phyloP scores from a whole-genome alignment of 2,329 filamentous ascomycete species.

The Alternaria consortialis region DNA sequence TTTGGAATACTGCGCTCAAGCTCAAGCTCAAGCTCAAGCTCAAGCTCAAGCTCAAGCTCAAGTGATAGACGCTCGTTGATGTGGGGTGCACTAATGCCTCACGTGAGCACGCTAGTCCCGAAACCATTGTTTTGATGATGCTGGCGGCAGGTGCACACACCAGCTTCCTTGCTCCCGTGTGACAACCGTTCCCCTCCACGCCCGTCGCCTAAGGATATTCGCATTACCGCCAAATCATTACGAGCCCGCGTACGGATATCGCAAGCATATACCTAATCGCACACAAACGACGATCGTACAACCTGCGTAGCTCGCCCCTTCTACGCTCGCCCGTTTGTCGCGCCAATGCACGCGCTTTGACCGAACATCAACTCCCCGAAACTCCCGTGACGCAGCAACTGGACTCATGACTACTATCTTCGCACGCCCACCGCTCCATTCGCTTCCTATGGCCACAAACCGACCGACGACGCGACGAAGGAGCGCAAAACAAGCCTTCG shows the following conservation, averaged over 20 bases:
- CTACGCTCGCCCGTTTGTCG: conserved; percentile 24
- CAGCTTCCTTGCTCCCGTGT: conserved; percentile 39
- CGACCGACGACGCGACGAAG: conserved; percentile 55
- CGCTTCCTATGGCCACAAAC: conserved; percentile 59
- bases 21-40: not conserved
- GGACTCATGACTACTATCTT: conserved; percentile 49
- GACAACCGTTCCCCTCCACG: conserved; percentile 34
- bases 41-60: not conserved
- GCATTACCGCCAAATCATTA: conserved; percentile 47
- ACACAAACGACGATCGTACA: conserved; percentile 12
- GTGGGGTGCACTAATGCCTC: conserved; percentile 7
- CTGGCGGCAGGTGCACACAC: conserved; percentile 29
- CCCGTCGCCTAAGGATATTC: conserved; percentile 40
- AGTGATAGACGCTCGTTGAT: not conserved
- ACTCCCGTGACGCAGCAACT: conserved; percentile 35
- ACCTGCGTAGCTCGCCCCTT: conserved; percentile 12
- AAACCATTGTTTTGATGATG: conserved; percentile 24
- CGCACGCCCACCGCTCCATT: conserved; percentile 54
- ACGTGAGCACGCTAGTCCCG: conserved; percentile 18
- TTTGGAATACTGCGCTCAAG: not conserved
- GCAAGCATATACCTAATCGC: conserved; percentile 6
- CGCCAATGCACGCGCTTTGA: conserved; percentile 50
- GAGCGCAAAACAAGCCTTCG: conserved; percentile 57
- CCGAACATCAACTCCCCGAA: conserved; percentile 33
- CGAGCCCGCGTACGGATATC: conserved; percentile 23